Evolutionary conservation across 2,329 filamentous ascomycete species (phyloP), one percentile per base, ranked within the genome.

Genomic region (Fusarium pseudocircinatum): DNA sequence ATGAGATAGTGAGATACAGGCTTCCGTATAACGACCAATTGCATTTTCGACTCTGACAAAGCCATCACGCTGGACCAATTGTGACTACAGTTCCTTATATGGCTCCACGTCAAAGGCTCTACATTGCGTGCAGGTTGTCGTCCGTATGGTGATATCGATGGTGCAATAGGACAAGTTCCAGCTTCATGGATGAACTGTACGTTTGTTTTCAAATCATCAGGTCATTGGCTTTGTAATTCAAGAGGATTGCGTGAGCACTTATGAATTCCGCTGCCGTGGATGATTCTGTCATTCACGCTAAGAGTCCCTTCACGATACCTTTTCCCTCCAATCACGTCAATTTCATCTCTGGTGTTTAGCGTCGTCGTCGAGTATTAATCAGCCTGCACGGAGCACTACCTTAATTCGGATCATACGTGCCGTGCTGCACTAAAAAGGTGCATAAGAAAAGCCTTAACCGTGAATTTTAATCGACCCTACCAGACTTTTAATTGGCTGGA

Each of bases 231-330:
- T 60, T 24, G 58, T 56, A 42, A 56, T 46, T 22, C 0, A 37
- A 9, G 14, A 44, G 26, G 24, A n/a, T 60, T 62, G 53, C 53
- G 53, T 60, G 53, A 39, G 54, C 53, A 62, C 30, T 60, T 62
- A 62, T 62, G 53, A 44, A 37, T 60, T 46, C 26, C 11, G 60
- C 22, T 62, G 40, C 46, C 40, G 40, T 60, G 32, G 32, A 50
- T 44, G 24, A 7, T 15, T 62, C 32, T 32, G 18, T n/a, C 30
- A 37, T 61, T 11, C 12, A 53, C 49, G 34, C 59, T n/a, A 32
- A 22, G 12, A 44, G 3, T 46, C 13, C 12, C 3, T 30, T 37
- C 8, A 10, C 18, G 32, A 39, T 60, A 5, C 16, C 53, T 39
- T 62, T 46, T 60, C 22, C 60, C 53, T 62, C 60, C 60, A 62